Conservation (phyloP, 148 eudicot species). For the Rheum nobile region DNA sequence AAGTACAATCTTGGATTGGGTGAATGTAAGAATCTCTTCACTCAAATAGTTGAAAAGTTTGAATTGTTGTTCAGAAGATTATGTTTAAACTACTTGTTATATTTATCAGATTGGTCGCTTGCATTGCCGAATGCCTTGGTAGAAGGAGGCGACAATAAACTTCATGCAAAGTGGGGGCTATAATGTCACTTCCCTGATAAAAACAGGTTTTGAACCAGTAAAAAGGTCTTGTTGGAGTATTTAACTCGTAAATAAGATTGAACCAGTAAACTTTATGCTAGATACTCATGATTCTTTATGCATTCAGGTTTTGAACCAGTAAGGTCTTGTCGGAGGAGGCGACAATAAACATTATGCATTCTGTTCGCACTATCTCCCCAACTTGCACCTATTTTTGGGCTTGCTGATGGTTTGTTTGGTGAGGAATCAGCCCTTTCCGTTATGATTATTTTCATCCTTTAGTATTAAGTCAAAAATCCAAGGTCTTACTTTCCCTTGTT, state of each 20-base stretch:
- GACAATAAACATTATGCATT: conserved; percentile 67
- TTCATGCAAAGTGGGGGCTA: conserved; percentile 95
- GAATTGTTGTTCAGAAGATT: not conserved
- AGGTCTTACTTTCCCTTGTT: not conserved
- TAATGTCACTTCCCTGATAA: conserved; percentile 49
- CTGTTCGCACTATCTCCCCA: conserved; percentile 74
- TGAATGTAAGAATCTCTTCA: conserved; percentile 38
- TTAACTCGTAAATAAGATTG: too few species aligned
- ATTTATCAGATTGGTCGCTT: conserved; percentile 81
- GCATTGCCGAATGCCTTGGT: conserved; percentile 86
- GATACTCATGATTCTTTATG: too few species aligned
- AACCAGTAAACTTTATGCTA: too few species aligned
- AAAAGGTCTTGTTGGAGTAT: too few species aligned
- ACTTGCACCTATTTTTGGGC: conserved; percentile 83
- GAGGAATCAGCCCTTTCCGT: conserved; percentile 13
- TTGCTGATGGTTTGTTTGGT: conserved; percentile 78
- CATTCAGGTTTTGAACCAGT: too few species aligned
- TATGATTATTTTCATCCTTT: not conserved
- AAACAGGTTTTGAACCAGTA: conserved; percentile 18
- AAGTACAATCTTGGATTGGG: conserved; percentile 55
- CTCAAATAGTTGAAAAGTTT: not conserved
- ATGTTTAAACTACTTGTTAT: not conserved
- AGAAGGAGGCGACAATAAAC: conserved; percentile 79
- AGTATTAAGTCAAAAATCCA: not conserved
- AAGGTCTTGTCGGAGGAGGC: too few species aligned